Evolutionary conservation across 345 rosid genomes (phyloP).

Genomic region (Rhizophora mangle): DNA sequence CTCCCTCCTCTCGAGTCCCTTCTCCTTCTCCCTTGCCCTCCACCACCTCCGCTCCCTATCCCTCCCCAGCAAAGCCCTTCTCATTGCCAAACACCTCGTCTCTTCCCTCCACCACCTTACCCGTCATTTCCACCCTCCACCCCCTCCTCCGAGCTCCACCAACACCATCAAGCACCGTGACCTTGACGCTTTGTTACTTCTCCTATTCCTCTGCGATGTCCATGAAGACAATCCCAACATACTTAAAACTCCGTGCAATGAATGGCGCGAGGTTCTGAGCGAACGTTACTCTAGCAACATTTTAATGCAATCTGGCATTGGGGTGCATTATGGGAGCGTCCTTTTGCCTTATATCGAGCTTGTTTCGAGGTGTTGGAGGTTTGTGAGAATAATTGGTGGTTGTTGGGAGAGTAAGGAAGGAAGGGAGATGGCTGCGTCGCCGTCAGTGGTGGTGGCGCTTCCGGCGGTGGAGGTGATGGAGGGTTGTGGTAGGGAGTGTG

Average conservation of each 20-base stretch:
- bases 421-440: conserved; percentile 55
- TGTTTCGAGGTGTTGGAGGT: conserved; percentile 60
- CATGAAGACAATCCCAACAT: conserved; percentile 57
- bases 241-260: conserved; percentile 37
- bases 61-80: conserved; percentile 54
- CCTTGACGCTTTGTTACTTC: conserved; percentile 70
- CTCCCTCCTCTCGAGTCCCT: conserved; percentile 65
- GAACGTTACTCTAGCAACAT: conserved; percentile 28
- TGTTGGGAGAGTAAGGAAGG: conserved; percentile 34
- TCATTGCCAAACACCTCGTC: conserved; percentile 83
- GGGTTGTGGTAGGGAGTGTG: conserved; percentile 52
- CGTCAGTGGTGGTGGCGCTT: conserved; percentile 60
- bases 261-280: conserved; percentile 55
- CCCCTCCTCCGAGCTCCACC: conserved; percentile 25
- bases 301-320: conserved; percentile 39
- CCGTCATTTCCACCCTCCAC: conserved; percentile 35
- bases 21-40: conserved; percentile 73
- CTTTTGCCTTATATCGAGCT: conserved; percentile 62
- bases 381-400: conserved; percentile 41
- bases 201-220: conserved; percentile 76
- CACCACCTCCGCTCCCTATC: conserved; percentile 77
- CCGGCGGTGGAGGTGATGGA: conserved; percentile 50
- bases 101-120: conserved; percentile 64
- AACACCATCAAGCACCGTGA: conserved; percentile 50
- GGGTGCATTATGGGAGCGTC: conserved; percentile 50